These are phyloP conservation scores for Ballota nigra DNA, from an alignment of 257 asterid genomes.

Conservation along the genomic window DNA sequence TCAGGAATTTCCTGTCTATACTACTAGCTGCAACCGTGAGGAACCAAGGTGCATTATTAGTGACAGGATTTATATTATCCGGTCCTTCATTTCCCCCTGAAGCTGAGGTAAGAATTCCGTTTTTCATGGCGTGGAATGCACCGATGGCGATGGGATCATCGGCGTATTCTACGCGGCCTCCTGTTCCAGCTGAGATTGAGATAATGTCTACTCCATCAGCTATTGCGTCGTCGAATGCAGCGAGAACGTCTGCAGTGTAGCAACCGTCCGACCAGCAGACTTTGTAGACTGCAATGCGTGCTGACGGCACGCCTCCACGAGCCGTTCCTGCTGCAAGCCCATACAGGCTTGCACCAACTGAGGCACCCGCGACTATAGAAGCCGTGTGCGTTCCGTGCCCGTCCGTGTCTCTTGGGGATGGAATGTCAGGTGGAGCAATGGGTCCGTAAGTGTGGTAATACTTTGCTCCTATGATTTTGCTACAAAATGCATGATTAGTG, in stretches of 20 bases:
- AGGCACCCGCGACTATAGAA: conserved; percentile 43
- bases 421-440: conserved; percentile 19
- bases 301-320: conserved; percentile 50
- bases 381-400: conserved; percentile 60
- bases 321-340: conserved; percentile 42
- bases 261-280: conserved; percentile 39
- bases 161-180: conserved; percentile 25
- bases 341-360: conserved; percentile 35
- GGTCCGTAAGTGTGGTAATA: conserved; percentile 34
- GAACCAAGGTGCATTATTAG: neutral
- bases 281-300: conserved; percentile 51
- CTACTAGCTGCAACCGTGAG: neutral
- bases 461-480: conserved; percentile 55
- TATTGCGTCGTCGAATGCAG: conserved; percentile 46
- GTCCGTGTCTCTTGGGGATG: conserved; percentile 45
- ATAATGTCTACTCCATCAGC: conserved; percentile 42
- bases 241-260: conserved; percentile 37
- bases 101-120: neutral
- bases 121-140: conserved; percentile 37
- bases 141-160: conserved; percentile 45
- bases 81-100: neutral
- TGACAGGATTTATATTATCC: neutral
- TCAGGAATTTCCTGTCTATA: neutral
- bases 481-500: conserved; percentile 10
- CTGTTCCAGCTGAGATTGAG: conserved; percentile 24